Percentiles rank a stretch among this genome's conserved stretches.
Evolutionary conservation across 2,329 filamentous ascomycete species (phyloP).

Genomic region (Pseudocercospora macadamiae): DNA sequence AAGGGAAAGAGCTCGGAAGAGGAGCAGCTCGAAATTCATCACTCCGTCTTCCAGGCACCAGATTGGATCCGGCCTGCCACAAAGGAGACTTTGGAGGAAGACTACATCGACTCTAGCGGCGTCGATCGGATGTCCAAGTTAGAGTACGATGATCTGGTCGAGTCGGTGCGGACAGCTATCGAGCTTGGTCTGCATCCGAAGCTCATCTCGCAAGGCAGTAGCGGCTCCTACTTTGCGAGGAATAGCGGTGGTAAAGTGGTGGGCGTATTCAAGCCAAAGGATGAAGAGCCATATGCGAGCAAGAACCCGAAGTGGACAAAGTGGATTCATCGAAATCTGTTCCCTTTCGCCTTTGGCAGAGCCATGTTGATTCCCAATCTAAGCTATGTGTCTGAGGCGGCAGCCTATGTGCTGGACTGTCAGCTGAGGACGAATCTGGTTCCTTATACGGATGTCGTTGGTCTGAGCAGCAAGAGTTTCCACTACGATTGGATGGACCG

Average conservation of each 20-base stretch:
- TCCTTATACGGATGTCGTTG: conserved; percentile 94
- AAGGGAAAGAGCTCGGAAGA: conserved; percentile 76
- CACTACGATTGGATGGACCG: conserved; percentile 98
- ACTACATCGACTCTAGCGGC: conserved; percentile 42
- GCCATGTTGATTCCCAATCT: conserved; percentile 96
- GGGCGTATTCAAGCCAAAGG: conserved; percentile 98
- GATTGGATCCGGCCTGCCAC: conserved; percentile 82
- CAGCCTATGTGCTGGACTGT: conserved; percentile 90
- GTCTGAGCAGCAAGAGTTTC: conserved; percentile 93
- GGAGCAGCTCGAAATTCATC: conserved; percentile 90
- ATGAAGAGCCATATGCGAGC: conserved; percentile 96
- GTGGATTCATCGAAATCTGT: conserved; percentile 97
- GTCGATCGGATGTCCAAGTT: conserved; percentile 69
- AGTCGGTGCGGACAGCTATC: conserved; percentile 88
- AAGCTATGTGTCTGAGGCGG: conserved; percentile 96
- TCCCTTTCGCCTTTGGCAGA: conserved; percentile 94
- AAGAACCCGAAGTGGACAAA: conserved; percentile 75
- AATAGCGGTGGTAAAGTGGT: conserved; percentile 92
- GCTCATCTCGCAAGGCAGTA: conserved; percentile 96
- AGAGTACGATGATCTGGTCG: conserved; percentile 85
- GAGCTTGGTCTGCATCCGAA: conserved; percentile 88
- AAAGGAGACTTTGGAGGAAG: conserved; percentile 68
- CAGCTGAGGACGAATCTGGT: conserved; percentile 90
- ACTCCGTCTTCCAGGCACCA: conserved; percentile 93
- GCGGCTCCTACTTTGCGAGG: conserved; percentile 95